Base-by-base conservation (phyloP, 2,329 filamentous ascomycete genomes). In the Paraphoma sp. region DNA sequence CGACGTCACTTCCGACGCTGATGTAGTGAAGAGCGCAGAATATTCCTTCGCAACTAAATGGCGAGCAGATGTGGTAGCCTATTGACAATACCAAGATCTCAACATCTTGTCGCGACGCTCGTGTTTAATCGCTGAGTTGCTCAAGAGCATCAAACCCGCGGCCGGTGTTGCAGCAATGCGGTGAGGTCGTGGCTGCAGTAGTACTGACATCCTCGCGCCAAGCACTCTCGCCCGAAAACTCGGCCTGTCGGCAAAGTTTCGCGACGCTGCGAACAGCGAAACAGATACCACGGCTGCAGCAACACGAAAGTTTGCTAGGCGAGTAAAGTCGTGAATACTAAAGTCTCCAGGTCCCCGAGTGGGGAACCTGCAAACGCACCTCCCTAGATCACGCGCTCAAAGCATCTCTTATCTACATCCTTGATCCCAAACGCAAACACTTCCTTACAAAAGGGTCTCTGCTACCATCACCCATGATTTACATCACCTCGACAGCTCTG, bases 191-290 rank as follows among this genome's bases (percentile, higher is more conserved):
- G 10, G 10, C 10, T 36, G 33, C 33, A 14, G 33, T 14, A 36
- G 14, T 14, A 14, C 9, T 36, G 14, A 10, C 33, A 23, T 23
- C 33, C 7, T 36, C 14, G 33, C 7, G 62, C 59, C 62, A 64
- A 59, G 57, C 10, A 31, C 60, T 64, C 57, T 64, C 62, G 62
- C 59, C 62, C 62, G 59, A 61, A 9, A 14, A 2, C 29, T 57
- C 62, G 62, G 62, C 28, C 33, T 55, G 50, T 64, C 62, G 62
- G 33, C 33, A 36, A 36, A 14, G 33, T 14, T 36, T 10, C 33
- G 33, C 33, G 33, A 36, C 33, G 33, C 14, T 36, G 33, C 33
- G 33, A 36, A 36, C 33, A 36, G 33, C 7, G 33, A 36, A 3
- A 10, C 14, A 14, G 10, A 36, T 36, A 36, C 7, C 33, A 36